Evolutionary conservation across 306 rosid species (phyloP), one percentile per base, ranked within the genome.

Genomic region (Quercus variabilis): DNA sequence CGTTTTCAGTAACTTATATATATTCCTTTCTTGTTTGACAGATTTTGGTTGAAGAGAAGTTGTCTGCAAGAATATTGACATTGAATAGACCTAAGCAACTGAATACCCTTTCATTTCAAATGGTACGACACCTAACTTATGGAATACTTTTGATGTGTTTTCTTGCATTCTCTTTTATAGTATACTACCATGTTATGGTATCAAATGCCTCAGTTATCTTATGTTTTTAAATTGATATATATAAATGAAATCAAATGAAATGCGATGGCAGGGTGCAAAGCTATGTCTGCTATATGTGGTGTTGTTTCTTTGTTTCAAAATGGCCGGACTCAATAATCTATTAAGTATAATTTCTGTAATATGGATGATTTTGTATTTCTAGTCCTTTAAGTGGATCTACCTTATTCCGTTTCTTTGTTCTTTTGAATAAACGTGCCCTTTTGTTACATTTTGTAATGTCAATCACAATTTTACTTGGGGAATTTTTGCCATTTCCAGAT

Each of bases 21-120:
- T n/a, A 9, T 4, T 19, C 21, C 25, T 43, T 5, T 55, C 21
- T 18, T 43, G 4, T 1, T 46, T 41, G 74, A 71, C 79, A 94
- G 99, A 30, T 95, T 89, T 64, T 92, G 86, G 94, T 84, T 73
- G 91, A 90, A 57, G 83, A 82, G 57, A 88, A 84, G 79, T 76
- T 6, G 74, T 74, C 33, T 56, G 90, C 84, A 13, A 89, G 90
- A 86, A 52, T 85, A 35, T 75, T 95, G 89, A 84, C 86, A 38
- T 71, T 95, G 10, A 92, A 92, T 85, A 88, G 99, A 80, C 88
- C 94, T 12, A 91, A 81, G 74, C 97, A 92, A 79, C 80, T 95
- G 84, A 95, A 95, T 74, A 93, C 98, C 30, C 86, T 92, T 54
- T 90, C 91, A 69, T 80, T 41, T 74, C 80, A 84, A 79, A 95